Evolutionary conservation across 768 basidiomycete species (phyloP), one percentile per base, ranked within the genome.

Genomic region (Rickenella mellea): DNA sequence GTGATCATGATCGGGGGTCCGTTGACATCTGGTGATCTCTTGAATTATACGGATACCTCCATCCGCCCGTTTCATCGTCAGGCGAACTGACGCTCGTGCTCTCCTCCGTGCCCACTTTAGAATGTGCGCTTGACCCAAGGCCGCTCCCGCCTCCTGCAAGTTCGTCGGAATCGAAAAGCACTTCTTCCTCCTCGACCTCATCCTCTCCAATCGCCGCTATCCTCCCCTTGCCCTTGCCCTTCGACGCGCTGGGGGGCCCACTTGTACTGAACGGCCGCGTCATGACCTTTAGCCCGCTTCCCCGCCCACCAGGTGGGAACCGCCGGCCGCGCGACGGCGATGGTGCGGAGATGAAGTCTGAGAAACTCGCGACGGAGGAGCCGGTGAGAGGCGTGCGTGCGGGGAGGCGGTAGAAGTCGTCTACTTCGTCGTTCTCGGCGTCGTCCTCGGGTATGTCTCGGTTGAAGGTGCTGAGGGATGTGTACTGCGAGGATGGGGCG

Each of bases 351-450:
- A 79, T 71, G 53, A 82, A 80, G 54, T 83, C 80, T 6, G 77
- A 68, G 55, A 82, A 71, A 52, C 72, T 73, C 5, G 78, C 65
- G 26, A 73, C 57, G 22, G 71, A 73, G 5, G 46, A 44, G 51
- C 55, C n/a, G 59, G 61, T 53, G 42, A 48, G 59, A 25, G 69
- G 68, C 7, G 68, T 63, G 48, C 74, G 73, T 24, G 79, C 64
- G 1, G 82, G 76, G 15, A 82, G 67, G 47, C 72, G 75, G 55
- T 85, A 83, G 51, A 83, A 76, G 45, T 82, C 80, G 43, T 80
- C 77, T 24, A 73, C 60, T 10, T 82, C 80, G 30, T 76, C 76
- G 44, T 62, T 60, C 39, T 71, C 48, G 31, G 65, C 53, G 27
- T 58, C 48, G 21, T 47, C 33, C 10, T 45, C 33, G 70, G 61